phyloP scores from a whole-genome alignment of 177 flowering plant genomes.

The Vitis hybrid region DNA sequence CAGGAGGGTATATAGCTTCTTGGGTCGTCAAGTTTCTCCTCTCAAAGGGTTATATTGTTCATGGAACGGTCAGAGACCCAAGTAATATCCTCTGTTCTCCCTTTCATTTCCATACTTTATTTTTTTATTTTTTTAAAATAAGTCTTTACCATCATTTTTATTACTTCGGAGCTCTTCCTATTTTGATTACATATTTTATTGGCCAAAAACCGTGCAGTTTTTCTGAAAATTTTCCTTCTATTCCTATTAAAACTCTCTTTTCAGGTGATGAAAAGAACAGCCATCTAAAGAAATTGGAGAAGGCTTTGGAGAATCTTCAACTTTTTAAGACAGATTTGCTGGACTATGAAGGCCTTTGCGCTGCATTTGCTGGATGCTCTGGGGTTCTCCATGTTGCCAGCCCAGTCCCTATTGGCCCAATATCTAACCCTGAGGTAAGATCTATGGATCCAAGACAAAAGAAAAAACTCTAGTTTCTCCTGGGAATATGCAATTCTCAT shows the following conservation, averaged over 20 bases:
- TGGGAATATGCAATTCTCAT: neutral
- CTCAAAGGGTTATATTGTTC: constrained; percentile 22
- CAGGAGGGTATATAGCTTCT: constrained; percentile 17
- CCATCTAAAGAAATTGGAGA: constrained; percentile 34
- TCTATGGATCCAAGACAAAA: neutral
- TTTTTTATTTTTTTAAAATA: neutral
- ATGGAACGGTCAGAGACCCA: constrained; percentile 35
- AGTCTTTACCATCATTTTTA: neutral
- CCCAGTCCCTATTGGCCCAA: constrained; percentile 26
- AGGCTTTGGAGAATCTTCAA: constrained; percentile 32
- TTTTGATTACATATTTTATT: neutral
- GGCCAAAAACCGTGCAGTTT: neutral
- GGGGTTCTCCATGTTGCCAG: constrained; percentile 54
- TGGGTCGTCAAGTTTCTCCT: constrained; percentile 19
- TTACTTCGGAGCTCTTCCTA: neutral
- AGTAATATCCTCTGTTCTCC: constrained; percentile 7
- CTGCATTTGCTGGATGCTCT: constrained; percentile 40
- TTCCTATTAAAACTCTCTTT: neutral
- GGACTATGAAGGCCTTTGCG: constrained; percentile 33
- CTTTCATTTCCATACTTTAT: neutral
- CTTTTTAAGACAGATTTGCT: constrained; percentile 45
- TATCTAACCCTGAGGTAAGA: constrained; percentile 32
- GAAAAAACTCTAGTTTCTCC: neutral
- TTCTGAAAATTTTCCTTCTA: neutral
- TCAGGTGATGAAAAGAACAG: constrained; percentile 33